Evolutionary conservation across 169 alveolate genomes (phyloP).

Genomic region (Eimeria tenella): DNA sequence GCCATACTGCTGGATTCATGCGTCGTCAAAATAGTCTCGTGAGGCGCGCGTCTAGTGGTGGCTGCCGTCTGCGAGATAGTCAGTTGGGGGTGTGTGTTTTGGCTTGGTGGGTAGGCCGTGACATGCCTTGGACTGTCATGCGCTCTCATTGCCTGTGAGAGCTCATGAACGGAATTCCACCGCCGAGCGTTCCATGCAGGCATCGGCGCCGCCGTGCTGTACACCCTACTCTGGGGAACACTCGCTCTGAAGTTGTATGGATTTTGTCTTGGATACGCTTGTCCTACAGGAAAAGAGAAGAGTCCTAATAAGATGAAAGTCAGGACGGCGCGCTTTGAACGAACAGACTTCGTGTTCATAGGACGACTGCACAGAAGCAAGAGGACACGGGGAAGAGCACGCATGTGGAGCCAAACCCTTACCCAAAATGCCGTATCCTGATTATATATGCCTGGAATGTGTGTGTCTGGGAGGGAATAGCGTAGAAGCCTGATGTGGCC

Average conservation of each 20-base stretch:
- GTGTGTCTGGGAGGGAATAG: too few relatives aligned
- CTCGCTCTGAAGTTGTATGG: neutral
- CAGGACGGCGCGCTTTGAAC: neutral
- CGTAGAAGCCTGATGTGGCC: too few relatives aligned
- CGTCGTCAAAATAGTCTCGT: neutral
- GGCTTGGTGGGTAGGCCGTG: neutral
- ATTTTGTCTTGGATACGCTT: conserved; percentile 10
- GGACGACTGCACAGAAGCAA: conserved; percentile 15
- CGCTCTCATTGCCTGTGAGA: conserved; percentile 28
- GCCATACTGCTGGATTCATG: neutral
- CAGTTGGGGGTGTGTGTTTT: neutral
- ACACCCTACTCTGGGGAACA: neutral
- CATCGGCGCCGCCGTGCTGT: neutral
- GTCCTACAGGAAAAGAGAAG: conserved; percentile 6
- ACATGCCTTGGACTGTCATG: neutral
- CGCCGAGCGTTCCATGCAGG: conserved; percentile 22
- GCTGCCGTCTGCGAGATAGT: neutral
- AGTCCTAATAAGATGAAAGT: neutral
- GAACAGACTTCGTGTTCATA: neutral
- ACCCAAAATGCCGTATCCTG: too few relatives aligned
- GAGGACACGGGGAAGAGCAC: neutral
- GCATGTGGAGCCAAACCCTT: neutral
- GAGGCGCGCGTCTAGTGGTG: neutral
- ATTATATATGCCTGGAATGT: too few relatives aligned
- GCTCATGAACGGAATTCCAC: conserved; percentile 65